Base-by-base conservation (phyloP, 2,329 filamentous ascomycete species). In the Phialemonium atrogriseum region DNA sequence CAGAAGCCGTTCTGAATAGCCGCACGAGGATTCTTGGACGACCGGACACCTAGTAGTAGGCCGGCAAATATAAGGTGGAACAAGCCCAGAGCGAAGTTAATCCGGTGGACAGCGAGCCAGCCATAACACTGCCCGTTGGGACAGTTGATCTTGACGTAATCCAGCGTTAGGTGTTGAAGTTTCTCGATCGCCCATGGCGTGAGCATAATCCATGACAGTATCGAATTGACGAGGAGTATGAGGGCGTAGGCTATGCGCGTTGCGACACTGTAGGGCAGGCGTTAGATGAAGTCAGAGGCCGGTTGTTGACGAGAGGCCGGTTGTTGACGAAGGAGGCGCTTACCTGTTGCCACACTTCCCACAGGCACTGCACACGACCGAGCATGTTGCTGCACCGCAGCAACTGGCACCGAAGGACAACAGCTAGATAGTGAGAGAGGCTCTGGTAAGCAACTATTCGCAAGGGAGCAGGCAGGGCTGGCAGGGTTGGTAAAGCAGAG, bases 111-210 rank as follows among this genome's bases (percentile, higher is more conserved):
- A 6, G 91, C 91, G 28, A 95, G 80, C 76, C 91, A 98, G 46
- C 91, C 91, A 53, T 93, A 84, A 56, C 91, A 98, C 52, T 89
- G 74, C 45, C 89, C 84, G 30, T 84, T 88, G 17, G 85, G 80
- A 55, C 91, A 98, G 50, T 82, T 81, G 52, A 98, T 94, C 50
- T 86, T 87, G 65, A 98, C 88, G 53, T 95, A 96, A 60, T 96
- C 87, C 43, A 98, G 72, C 10, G 86, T 91, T 33, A 96, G 68
- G 43, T 93, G 77, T 60, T 96, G 80, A 5, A 98, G 70, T 56
- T 96, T 96, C 50, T 94, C 85, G 54, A 98, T 84, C 20, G 91
- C 91, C 91, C 91, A 98, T 32, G 87, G 85, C 14, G 91, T 98
- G 63, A 98, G 86, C 86, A 96, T 94, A 47, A 98, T 85, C 91